These are phyloP conservation scores for Trichosporon coremiiforme DNA, from an alignment of 1,284 basidiomycete genomes.

Conservation along the genomic window DNA sequence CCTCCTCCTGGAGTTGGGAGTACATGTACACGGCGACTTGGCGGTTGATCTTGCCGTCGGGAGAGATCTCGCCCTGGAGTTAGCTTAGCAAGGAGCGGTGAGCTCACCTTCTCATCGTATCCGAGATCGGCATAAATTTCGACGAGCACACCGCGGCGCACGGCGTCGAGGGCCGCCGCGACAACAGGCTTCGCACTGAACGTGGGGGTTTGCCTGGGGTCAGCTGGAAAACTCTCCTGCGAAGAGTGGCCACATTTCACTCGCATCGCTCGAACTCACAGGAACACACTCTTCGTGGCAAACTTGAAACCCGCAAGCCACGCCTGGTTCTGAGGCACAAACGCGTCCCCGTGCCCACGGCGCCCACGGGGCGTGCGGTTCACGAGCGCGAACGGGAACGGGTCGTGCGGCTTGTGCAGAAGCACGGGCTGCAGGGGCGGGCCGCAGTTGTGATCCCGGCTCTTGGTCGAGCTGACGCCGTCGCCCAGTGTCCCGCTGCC, in stretches of 20 bases:
- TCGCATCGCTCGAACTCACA: slow-evolving; percentile 50
- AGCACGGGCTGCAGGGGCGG: slow-evolving; percentile 58
- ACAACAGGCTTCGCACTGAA: slow-evolving; percentile 70
- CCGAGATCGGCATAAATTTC: slow-evolving; percentile 65
- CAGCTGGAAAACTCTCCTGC: background rate
- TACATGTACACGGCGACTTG: slow-evolving; percentile 69
- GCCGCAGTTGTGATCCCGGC: slow-evolving; percentile 14
- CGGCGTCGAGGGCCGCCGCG: slow-evolving; percentile 65
- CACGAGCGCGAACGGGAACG: slow-evolving; percentile 70
- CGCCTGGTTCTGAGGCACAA: slow-evolving; percentile 66
- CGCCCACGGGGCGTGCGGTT: slow-evolving; percentile 67
- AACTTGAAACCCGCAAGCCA: slow-evolving; percentile 70
- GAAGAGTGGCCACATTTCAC: too few relatives aligned
- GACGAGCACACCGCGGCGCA: slow-evolving; percentile 66
- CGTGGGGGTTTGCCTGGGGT: slow-evolving; percentile 65
- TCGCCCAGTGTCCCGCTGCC: background rate
- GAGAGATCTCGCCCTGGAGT: slow-evolving; percentile 56
- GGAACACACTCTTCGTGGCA: slow-evolving; percentile 68
- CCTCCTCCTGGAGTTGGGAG: slow-evolving; percentile 56
- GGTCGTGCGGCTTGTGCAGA: slow-evolving; percentile 62
- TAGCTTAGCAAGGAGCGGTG: background rate
- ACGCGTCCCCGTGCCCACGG: slow-evolving; percentile 42
- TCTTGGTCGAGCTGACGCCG: slow-evolving; percentile 14
- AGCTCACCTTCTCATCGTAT: slow-evolving; percentile 63
- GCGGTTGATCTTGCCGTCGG: slow-evolving; percentile 74